A percentile compares a stretch with the other conserved stretches of the same genome.
These are phyloP conservation scores for Magnusiomyces fungicola DNA, from an alignment of 1,139 yeast genomes.

Conservation along the genomic window DNA sequence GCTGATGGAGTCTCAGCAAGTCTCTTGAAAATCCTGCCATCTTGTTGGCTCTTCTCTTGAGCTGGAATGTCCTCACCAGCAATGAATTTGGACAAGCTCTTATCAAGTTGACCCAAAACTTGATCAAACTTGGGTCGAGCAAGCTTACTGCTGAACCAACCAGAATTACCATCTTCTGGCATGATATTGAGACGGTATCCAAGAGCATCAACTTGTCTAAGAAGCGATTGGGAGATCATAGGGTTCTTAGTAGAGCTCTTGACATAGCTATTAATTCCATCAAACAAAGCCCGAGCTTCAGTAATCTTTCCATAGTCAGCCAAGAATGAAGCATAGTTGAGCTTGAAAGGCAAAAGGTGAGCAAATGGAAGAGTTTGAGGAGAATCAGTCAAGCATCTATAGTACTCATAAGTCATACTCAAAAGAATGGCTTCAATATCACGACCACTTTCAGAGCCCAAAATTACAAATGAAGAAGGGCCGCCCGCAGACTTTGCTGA, in stretches of 20 bases:
- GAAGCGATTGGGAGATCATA: constrained; percentile 35
- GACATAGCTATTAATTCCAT: constrained; percentile 40
- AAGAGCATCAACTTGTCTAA: constrained; percentile 34
- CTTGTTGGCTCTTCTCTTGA: constrained; percentile 28
- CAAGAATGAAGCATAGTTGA: constrained; percentile 54
- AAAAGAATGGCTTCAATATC: constrained; percentile 43
- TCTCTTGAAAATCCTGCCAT: constrained; percentile 62
- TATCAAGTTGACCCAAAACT: constrained; percentile 82
- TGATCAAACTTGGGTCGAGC: constrained; percentile 74
- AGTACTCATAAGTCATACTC: constrained; percentile 68
- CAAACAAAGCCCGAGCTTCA: constrained; percentile 58
- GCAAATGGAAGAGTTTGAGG: constrained; percentile 37
- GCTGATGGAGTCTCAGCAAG: constrained; percentile 33
- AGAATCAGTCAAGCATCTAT: constrained; percentile 20
- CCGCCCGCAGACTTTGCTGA: background rate
- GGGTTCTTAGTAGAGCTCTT: constrained; percentile 41
- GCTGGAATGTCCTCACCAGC: constrained; percentile 65
- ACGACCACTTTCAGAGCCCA: constrained; percentile 21
- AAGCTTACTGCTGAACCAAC: constrained; percentile 59
- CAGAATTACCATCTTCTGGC: constrained; percentile 38
- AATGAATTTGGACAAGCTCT: constrained; percentile 72
- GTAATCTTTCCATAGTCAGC: constrained; percentile 53
- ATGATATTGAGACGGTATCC: constrained; percentile 20
- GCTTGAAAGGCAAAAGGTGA: constrained; percentile 49
- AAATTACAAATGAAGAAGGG: constrained; percentile 6